Evolutionary conservation across 2,329 filamentous ascomycete genomes (phyloP).

Genomic region (Trichoderma sp.): DNA sequence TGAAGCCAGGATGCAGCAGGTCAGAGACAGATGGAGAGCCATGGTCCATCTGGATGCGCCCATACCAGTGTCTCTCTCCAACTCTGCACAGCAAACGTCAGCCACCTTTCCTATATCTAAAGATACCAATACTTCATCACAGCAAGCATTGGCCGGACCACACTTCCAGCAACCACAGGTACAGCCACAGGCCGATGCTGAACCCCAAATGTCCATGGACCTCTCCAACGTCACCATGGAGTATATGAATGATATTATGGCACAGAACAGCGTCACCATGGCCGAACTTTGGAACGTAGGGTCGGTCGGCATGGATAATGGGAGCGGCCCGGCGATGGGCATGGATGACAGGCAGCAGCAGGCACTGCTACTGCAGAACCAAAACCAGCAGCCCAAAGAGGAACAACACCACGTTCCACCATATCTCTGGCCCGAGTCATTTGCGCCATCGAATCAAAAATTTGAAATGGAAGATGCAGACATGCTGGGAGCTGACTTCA

Average conservation of each 20-base stretch:
- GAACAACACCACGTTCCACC: slow-evolving; percentile 39
- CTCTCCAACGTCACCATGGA: slow-evolving; percentile 33
- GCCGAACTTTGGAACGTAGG: slow-evolving; percentile 35
- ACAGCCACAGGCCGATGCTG: not conserved
- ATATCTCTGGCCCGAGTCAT: slow-evolving; percentile 43
- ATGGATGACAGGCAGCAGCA: not conserved
- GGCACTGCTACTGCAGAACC: slow-evolving; percentile 25
- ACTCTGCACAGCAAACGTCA: not conserved
- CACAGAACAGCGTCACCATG: slow-evolving; percentile 37
- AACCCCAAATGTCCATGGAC: slow-evolving; percentile 26
- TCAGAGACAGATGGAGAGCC: slow-evolving; percentile 50
- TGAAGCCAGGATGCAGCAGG: slow-evolving; percentile 46
- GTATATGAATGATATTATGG: slow-evolving; percentile 40
- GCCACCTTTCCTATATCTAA: not conserved
- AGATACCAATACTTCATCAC: not conserved
- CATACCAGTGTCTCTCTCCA: slow-evolving; percentile 22
- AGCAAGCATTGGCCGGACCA: not conserved
- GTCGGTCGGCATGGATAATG: slow-evolving; percentile 10
- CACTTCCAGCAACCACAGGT: not conserved
- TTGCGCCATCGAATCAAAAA: slow-evolving; percentile 31
- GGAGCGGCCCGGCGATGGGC: not conserved
- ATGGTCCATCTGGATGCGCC: slow-evolving; percentile 42
- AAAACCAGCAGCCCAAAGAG: slow-evolving; percentile 31
- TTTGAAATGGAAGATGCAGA: slow-evolving; percentile 37
- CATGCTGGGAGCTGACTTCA: slow-evolving; percentile 44